Evolutionary conservation across 805 yeast species (phyloP), one percentile per base, ranked within the genome.

Genomic region (Saccharomycopsis guyanensis): DNA sequence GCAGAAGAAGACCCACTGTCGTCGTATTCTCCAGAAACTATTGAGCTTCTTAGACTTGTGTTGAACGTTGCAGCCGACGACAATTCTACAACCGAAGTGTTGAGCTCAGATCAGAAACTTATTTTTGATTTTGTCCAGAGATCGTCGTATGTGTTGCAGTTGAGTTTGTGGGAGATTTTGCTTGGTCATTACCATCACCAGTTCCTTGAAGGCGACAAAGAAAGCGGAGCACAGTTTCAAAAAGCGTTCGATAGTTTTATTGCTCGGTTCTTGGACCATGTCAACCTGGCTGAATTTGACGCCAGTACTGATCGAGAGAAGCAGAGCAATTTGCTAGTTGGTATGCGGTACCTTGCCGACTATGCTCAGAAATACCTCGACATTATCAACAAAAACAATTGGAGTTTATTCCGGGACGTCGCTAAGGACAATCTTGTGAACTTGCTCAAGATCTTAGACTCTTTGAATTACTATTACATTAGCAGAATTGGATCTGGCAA

Each of bases 121-220:
- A 79, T 87, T 60, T 66, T 71, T 19, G 61, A 66, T 10, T 86
- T 91, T 57, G 66, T 93, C 13, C 63, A 68, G 2, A 68, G 66
- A 10, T 78, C 94, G 0, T 76, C 93, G 0, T 66, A 82, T 19
- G 81, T 76, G 19, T 71, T 87, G 58, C 76, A 75, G 46, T 64
- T 88, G 33, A 80, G 80, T 45, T 63, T 93, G 2, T 89, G 97
- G 95, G 76, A 75, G 27, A 70, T 82, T 20, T 65, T 89, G 15
- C 70, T 86, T 40, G 76, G 73, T 52, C 72, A 48, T 38, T 48
- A 44, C 25, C 38, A 44, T 33, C 12, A 20, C 12, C 20, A 35
- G 20, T 18, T 32, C 16, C 16, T 37, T 3, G 16, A 32, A 13
- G 31, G 18, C 3, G 19, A 31, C 20, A 23, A 24, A 4, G n/a